phyloP scores from a whole-genome alignment of 805 yeast genomes.

The Starmera quercuum region DNA sequence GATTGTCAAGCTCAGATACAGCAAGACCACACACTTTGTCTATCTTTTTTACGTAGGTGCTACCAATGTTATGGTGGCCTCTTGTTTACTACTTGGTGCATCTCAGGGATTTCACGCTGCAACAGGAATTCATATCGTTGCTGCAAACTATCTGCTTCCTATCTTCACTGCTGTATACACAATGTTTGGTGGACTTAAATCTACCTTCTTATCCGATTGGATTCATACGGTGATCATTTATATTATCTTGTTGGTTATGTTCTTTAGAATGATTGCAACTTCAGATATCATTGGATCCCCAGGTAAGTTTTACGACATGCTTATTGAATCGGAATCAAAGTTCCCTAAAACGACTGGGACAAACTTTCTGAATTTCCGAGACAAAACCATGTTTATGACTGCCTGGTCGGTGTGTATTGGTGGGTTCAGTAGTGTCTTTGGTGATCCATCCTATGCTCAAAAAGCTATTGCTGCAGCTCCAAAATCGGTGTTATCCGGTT shows the following conservation, averaged over 20 bases:
- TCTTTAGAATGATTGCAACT: slow-evolving; percentile 65
- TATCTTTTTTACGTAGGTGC: slow-evolving; percentile 25
- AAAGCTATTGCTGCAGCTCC: slow-evolving; percentile 80
- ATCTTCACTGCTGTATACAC: slow-evolving; percentile 39
- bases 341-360: slow-evolving; percentile 52
- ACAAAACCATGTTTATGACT: slow-evolving; percentile 53
- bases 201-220: slow-evolving; percentile 42
- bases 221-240: slow-evolving; percentile 41
- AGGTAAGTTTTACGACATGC: slow-evolving; percentile 60
- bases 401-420: slow-evolving; percentile 78
- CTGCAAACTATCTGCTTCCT: slow-evolving; percentile 35
- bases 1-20: slow-evolving; percentile 26
- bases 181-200: slow-evolving; percentile 38
- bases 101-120: slow-evolving; percentile 29
- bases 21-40: slow-evolving; percentile 25
- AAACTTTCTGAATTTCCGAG: slow-evolving; percentile 54
- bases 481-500: slow-evolving; percentile 75
- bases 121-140: slow-evolving; percentile 36
- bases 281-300: slow-evolving; percentile 67
- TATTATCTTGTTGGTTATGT: slow-evolving; percentile 64
- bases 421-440: slow-evolving; percentile 75
- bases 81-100: slow-evolving; percentile 32
- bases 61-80: slow-evolving; percentile 27
- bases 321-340: slow-evolving; percentile 47
- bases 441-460: slow-evolving; percentile 27